These are phyloP conservation scores for Calonectria pseudoreteaudii DNA, from an alignment of 2,329 filamentous ascomycete species.

Conservation along the genomic window DNA sequence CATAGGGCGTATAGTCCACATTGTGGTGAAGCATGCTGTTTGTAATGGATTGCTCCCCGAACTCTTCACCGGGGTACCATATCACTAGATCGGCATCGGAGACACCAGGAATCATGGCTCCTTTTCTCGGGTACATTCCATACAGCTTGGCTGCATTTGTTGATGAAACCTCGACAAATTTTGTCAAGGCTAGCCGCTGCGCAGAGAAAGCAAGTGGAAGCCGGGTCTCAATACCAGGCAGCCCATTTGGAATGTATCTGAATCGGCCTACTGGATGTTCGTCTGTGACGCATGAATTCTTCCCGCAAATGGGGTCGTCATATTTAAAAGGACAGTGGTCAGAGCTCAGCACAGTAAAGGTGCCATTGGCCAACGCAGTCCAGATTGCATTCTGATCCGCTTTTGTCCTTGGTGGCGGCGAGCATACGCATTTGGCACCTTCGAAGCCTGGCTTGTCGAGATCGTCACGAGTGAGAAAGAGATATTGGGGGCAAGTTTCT, in stretches of 20 bases:
- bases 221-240: background rate
- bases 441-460: conserved; percentile 64
- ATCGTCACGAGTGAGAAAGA: conserved; percentile 63
- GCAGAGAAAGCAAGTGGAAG: background rate
- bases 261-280: background rate
- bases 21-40: conserved; percentile 70
- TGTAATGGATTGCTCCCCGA: conserved; percentile 49
- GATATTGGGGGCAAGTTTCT: conserved; percentile 65
- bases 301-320: background rate
- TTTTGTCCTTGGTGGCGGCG: conserved; percentile 56
- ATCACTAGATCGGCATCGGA: conserved; percentile 67
- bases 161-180: conserved; percentile 14
- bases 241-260: background rate
- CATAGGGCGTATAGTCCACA: conserved; percentile 73
- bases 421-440: conserved; percentile 66
- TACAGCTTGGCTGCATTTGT: conserved; percentile 19
- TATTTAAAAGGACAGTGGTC: background rate
- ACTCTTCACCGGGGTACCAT: conserved; percentile 60
- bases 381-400: background rate
- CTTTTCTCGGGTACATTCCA: conserved; percentile 18
- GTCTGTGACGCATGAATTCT: background rate
- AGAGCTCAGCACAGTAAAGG: background rate
- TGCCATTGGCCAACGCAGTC: background rate
- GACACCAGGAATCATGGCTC: conserved; percentile 52
- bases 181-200: background rate